Percentiles rank a stretch among this genome's conserved stretches.
phyloP scores from a whole-genome alignment of 805 yeast species.

The Starmerella floricola region DNA sequence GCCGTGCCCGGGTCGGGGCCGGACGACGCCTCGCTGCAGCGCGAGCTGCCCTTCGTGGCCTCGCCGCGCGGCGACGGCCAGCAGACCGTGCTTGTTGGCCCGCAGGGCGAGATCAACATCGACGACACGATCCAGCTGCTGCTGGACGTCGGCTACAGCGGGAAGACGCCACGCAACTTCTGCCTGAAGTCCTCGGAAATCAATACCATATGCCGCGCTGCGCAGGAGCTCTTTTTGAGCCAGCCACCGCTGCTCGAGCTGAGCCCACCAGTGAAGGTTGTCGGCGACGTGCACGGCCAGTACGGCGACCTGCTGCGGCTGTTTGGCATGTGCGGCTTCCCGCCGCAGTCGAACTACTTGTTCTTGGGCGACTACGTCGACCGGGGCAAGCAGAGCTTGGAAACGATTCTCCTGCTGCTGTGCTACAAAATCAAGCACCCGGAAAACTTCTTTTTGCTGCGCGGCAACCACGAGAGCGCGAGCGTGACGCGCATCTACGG shows the following conservation, averaged over 20 bases:
- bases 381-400: conserved; percentile 91
- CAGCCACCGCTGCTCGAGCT: conserved; percentile 86
- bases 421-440: conserved; percentile 96
- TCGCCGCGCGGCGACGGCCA: conserved; percentile 23
- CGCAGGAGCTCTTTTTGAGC: conserved; percentile 76
- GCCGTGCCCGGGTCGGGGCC: conserved; percentile 6
- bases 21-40: conserved; percentile 11
- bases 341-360: conserved; percentile 83
- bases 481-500: conserved; percentile 95
- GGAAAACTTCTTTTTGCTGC: conserved; percentile 78
- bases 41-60: conserved; percentile 23
- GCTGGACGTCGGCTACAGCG: conserved; percentile 91
- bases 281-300: conserved; percentile 95
- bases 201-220: conserved; percentile 69
- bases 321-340: conserved; percentile 93
- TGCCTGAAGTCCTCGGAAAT: conserved; percentile 87
- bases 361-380: conserved; percentile 96
- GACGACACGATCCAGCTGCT: conserved; percentile 85
- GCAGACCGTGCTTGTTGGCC: conserved; percentile 27
- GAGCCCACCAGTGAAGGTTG: conserved; percentile 74
- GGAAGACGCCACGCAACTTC: conserved; percentile 74
- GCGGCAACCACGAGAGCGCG: conserved; percentile 98
- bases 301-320: conserved; percentile 81
- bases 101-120: conserved; percentile 37
- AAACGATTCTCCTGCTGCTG: conserved; percentile 72